Conservation (phyloP, 192 early-diverging fungal species). For the Anaeromyces robustus region DNA sequence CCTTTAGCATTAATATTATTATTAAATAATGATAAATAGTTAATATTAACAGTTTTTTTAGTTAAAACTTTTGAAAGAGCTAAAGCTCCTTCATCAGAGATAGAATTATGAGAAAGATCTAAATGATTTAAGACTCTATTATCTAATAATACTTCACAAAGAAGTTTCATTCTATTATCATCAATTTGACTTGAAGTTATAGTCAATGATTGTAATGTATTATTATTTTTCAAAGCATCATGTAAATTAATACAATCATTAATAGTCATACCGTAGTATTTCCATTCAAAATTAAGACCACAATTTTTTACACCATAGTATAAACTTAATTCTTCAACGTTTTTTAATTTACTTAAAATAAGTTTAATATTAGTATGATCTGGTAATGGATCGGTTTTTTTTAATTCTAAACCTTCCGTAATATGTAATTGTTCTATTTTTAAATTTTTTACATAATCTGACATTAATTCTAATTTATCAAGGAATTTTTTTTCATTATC, state of each 20-base stretch:
- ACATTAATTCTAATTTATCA: background rate
- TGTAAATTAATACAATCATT: background rate
- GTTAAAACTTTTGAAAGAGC: background rate
- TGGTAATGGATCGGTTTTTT: background rate
- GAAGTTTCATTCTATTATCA: background rate
- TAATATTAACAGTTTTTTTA: background rate
- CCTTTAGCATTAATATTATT: background rate
- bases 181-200: background rate
- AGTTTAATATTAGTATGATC: background rate
- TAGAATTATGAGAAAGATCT: background rate
- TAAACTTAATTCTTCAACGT: background rate
- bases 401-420: background rate
- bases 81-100: background rate
- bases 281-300: background rate
- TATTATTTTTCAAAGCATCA: background rate
- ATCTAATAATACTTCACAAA: background rate
- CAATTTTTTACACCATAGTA: background rate
- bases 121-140: background rate
- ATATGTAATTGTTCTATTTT: background rate
- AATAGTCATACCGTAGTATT: background rate
- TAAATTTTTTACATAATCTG: background rate
- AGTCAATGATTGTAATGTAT: background rate
- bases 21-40: background rate
- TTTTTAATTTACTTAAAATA: background rate
- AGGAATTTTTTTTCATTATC: background rate